phyloP scores from a whole-genome alignment of 2,329 filamentous ascomycete genomes.

The Calycina herbarum region DNA sequence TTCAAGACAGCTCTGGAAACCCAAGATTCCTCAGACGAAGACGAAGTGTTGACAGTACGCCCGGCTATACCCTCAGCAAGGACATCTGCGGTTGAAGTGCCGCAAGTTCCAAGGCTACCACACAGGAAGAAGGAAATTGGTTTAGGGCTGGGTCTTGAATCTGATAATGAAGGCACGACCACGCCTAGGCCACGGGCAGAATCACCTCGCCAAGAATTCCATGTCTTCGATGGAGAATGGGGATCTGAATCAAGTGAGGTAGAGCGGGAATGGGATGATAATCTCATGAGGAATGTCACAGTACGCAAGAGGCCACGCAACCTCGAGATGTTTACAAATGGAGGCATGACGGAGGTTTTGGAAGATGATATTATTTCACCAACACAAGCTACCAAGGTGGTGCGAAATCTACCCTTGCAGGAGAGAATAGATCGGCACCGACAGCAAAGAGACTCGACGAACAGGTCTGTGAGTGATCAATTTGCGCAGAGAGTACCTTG shows the following conservation, averaged over 20 bases:
- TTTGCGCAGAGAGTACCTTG: conserved; percentile 23
- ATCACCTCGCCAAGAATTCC: conserved; percentile 50
- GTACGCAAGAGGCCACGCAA: conserved; percentile 45
- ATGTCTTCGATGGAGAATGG: conserved; percentile 62
- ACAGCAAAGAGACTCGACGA: conserved; percentile 25
- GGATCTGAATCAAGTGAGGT: conserved; percentile 46
- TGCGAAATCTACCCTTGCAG: conserved; percentile 32
- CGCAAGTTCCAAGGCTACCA: conserved; percentile 22
- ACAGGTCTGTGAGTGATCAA: conserved; percentile 26
- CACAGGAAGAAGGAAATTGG: conserved; percentile 35
- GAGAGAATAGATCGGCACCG: conserved; percentile 32
- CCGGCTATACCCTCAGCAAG: conserved; percentile 31
- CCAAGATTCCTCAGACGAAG: conserved; percentile 62
- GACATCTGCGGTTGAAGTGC: conserved; percentile 27
- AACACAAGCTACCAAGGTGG: conserved; percentile 51
- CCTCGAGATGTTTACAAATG: conserved; percentile 24
- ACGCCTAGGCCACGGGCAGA: conserved; percentile 34
- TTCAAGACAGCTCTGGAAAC: conserved; percentile 72
- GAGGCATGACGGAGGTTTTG: conserved; percentile 44
- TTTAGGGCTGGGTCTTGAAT: conserved; percentile 41
- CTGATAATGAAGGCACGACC: conserved; percentile 39
- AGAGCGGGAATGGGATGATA: conserved; percentile 56
- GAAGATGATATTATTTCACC: conserved; percentile 51
- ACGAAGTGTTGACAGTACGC: conserved; percentile 46
- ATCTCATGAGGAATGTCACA: conserved; percentile 53